phyloP scores from a whole-genome alignment of 768 basidiomycete genomes.

The Russula virescens region DNA sequence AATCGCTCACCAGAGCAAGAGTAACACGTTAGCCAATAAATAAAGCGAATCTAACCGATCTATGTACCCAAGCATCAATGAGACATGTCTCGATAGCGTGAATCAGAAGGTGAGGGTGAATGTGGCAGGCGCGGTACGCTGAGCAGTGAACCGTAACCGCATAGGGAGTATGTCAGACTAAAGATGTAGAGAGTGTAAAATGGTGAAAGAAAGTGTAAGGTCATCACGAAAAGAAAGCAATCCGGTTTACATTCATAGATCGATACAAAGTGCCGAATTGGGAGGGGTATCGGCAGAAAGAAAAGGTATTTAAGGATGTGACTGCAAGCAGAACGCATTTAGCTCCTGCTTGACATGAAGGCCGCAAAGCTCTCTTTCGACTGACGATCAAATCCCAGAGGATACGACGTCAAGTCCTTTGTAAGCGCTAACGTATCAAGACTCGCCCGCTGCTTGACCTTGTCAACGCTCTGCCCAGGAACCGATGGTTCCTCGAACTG shows the following conservation, averaged over 20 bases:
- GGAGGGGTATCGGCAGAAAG: background rate
- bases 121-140: background rate
- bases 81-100: background rate
- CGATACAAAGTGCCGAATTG: slow-evolving; percentile 7
- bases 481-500: background rate
- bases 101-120: background rate
- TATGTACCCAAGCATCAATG: background rate
- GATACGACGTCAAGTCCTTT: slow-evolving; percentile 77
- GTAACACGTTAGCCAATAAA: slow-evolving; percentile 6
- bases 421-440: slow-evolving; percentile 82
- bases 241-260: slow-evolving; percentile 12
- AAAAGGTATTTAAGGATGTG: background rate
- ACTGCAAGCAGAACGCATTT: background rate
- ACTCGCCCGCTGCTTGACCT: slow-evolving; percentile 63
- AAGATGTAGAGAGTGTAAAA: no score
- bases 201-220: background rate
- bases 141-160: background rate
- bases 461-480: slow-evolving; percentile 10
- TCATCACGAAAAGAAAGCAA: background rate
- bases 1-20: slow-evolving; percentile 8
- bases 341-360: slow-evolving; percentile 8
- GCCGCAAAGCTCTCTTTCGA: slow-evolving; percentile 16
- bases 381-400: slow-evolving; percentile 57
- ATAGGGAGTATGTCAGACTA: background rate
- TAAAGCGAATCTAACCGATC: slow-evolving; percentile 2